Evolutionary conservation across 2,329 filamentous ascomycete genomes (phyloP).

Genomic region (Westerdykella ornata): DNA sequence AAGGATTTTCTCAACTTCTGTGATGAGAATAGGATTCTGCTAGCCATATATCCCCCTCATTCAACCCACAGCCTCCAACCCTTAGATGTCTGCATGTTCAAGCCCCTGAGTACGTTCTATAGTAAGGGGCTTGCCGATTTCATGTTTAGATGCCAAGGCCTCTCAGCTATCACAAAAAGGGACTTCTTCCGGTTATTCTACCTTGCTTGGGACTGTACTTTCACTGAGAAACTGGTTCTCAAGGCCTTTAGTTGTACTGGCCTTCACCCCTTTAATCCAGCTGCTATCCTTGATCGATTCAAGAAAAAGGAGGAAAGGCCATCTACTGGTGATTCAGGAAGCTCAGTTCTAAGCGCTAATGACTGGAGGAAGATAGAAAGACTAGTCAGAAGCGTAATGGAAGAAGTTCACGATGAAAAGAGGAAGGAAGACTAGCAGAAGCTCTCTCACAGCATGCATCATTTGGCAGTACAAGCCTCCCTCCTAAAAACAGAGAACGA

Average conservation of each 20-base stretch:
- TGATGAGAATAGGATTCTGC: conserved; percentile 6
- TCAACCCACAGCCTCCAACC: conserved; percentile 2
- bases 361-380: conserved; percentile 4
- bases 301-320: neutral
- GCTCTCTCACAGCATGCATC: too few relatives aligned
- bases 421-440: neutral
- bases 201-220: conserved; percentile 1
- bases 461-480: neutral
- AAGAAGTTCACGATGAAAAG: neutral
- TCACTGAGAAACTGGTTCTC: conserved; percentile 1
- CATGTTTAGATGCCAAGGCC: conserved; percentile 1
- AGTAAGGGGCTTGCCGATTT: neutral
- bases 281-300: conserved; percentile 4
- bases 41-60: neutral
- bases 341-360: neutral
- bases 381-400: conserved; percentile 1
- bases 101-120: neutral
- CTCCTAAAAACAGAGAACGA: neutral
- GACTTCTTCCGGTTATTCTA: conserved; percentile 2
- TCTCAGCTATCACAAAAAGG: neutral
- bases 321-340: too few relatives aligned
- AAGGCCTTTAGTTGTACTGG: conserved; percentile 2
- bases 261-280: conserved; percentile 1
- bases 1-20: conserved; percentile 10
- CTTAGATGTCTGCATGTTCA: conserved; percentile 3